phyloP scores from a whole-genome alignment of 2,329 filamentous ascomycete species.

The Calonectria multiphialidica region DNA sequence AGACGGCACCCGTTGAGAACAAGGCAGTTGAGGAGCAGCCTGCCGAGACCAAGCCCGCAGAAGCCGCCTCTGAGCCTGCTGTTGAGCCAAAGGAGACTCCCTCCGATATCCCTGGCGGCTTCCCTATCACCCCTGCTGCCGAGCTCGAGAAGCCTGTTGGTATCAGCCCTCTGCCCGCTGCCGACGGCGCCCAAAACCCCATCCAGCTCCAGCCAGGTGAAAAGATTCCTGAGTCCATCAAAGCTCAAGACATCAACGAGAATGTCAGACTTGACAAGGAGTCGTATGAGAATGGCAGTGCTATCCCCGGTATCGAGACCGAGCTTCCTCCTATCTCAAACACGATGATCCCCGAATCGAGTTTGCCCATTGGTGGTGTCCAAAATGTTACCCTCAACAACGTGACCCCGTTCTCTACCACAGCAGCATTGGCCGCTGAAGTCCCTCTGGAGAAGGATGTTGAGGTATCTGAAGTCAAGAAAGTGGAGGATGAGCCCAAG shows the following conservation, averaged over 20 bases:
- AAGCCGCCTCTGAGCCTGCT: slow-evolving; percentile 21
- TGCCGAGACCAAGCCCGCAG: slow-evolving; percentile 10
- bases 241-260: slow-evolving; percentile 75
- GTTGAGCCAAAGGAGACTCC: slow-evolving; percentile 41
- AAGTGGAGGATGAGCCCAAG: slow-evolving; percentile 77
- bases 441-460: slow-evolving; percentile 71
- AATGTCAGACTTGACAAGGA: slow-evolving; percentile 85
- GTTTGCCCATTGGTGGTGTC: slow-evolving; percentile 72
- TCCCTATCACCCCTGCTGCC: slow-evolving; percentile 75
- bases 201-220: slow-evolving; percentile 84
- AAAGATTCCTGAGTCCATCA: slow-evolving; percentile 79
- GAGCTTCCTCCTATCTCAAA: slow-evolving; percentile 68
- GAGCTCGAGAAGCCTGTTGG: slow-evolving; percentile 66
- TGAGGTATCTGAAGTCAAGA: slow-evolving; percentile 62
- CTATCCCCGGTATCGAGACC: slow-evolving; percentile 65
- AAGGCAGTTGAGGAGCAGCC: slow-evolving; percentile 7
- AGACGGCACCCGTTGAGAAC: slow-evolving; percentile 53
- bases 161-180: slow-evolving; percentile 73
- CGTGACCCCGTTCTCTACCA: slow-evolving; percentile 70
- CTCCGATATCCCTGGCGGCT: slow-evolving; percentile 57
- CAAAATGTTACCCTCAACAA: slow-evolving; percentile 63
- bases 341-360: slow-evolving; percentile 85
- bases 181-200: slow-evolving; percentile 79
- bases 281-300: slow-evolving; percentile 86
- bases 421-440: slow-evolving; percentile 75